Base-by-base conservation (phyloP, 225 moss, liverwort and hornwort species). In the Marchantia polymorpha region DNA sequence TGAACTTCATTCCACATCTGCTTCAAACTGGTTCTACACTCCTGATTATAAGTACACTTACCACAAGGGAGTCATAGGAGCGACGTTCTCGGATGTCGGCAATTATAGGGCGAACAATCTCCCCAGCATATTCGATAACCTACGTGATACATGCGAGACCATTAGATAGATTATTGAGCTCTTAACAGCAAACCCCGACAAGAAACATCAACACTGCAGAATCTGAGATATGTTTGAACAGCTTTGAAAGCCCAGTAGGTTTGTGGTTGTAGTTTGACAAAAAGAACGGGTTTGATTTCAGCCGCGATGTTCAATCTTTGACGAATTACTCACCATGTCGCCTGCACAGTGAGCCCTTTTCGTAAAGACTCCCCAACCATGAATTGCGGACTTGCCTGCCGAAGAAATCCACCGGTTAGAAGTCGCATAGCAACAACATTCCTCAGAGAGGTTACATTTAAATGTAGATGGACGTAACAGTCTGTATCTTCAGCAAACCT, bases 281-380 rank as follows among this genome's bases (percentile, higher is more conserved):
- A 39, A 39, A 39, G 39, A 2, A 39, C 39, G 2, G 39, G 5
- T 39, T 39, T 39, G 39, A 39, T 39, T 39, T 39, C 39, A 39
- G 39, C 5, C 39, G 39, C 39, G 39, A 39, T 39, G 5, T 39
- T 39, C 3, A 39, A 5, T 39, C 2, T 39, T 39, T 39, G 3
- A 39, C 39, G 5, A 48, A 53, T 73, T 10, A 47, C 12, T n/a
- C 70, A 97, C 91, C 97, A 97, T 97, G 79, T 97, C 97, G 79
- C 94, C 94, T 64, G 89, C 87, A 65, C 74, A 77, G 77, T 97
- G 97, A 64, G 91, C 75, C 81, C 88, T 91, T 79, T 97, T 97
- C 2, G 97, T 94, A 73, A 97, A 97, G 86, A 97, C 94, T 67
- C 97, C 97, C 94, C 93, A 93, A 29, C 97, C 97, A 87, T 97